Percentiles rank a stretch among this genome's conserved stretches.
Conservation (phyloP, 768 basidiomycete species). For the Holtermanniella nyarrowii region DNA sequence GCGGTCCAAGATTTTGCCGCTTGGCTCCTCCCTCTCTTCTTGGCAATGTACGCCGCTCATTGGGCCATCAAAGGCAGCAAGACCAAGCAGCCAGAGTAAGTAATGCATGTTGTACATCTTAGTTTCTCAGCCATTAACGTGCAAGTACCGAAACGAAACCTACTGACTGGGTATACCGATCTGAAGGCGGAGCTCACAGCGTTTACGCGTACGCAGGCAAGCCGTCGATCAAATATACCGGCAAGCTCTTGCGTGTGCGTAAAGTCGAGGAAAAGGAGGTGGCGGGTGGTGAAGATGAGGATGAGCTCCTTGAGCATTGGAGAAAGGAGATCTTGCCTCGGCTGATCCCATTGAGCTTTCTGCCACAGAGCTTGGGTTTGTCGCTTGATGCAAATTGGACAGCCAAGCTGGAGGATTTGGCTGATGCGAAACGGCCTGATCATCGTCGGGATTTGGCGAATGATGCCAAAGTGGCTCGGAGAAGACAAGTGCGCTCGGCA, state of each 20-base stretch:
- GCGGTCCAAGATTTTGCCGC: not conserved
- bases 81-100: not conserved
- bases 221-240: slow-evolving; percentile 48
- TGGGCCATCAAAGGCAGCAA: not conserved
- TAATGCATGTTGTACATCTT: not conserved
- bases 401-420: slow-evolving; percentile 45
- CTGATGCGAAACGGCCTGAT: slow-evolving; percentile 54
- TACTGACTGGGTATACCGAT: slow-evolving; percentile 61
- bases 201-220: slow-evolving; percentile 71
- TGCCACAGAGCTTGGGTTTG: slow-evolving; percentile 54
- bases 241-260: slow-evolving; percentile 65
- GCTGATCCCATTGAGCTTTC: slow-evolving; percentile 53
- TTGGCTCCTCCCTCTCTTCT: not conserved
- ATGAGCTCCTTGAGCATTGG: slow-evolving; percentile 48
- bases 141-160: not conserved
- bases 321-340: slow-evolving; percentile 55
- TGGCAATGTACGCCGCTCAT: not conserved
- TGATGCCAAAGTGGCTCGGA: slow-evolving; percentile 33
- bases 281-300: slow-evolving; percentile 32
- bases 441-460: slow-evolving; percentile 2
- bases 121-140: too few relatives aligned
- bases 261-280: slow-evolving; percentile 45
- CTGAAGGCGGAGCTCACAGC: slow-evolving; percentile 86
- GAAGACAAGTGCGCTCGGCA: slow-evolving; percentile 38
- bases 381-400: slow-evolving; percentile 52